Evolutionary conservation across 306 rosid genomes (phyloP).

Genomic region (barrel medic (Medicago truncatula)): DNA sequence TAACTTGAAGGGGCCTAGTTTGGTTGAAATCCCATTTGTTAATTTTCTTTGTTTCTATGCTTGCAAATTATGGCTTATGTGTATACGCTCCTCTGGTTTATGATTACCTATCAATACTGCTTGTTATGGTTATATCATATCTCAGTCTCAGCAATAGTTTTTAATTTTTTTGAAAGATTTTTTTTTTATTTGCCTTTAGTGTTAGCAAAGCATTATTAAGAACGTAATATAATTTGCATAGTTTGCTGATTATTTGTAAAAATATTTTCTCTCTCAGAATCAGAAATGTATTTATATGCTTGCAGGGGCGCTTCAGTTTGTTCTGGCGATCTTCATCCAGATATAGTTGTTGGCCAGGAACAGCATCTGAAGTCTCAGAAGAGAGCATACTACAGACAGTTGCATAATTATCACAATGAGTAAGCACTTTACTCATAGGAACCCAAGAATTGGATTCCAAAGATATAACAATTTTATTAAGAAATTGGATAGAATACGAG

Average conservation of each 20-base stretch:
- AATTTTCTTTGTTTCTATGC: slow-evolving; percentile 23
- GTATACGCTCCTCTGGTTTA: slow-evolving; percentile 6
- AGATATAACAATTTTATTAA: no score
- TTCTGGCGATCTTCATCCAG: slow-evolving; percentile 91
- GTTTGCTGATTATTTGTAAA: slow-evolving; percentile 34
- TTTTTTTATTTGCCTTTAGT: slow-evolving; percentile 3
- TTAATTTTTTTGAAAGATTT: no score
- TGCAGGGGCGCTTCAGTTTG: slow-evolving; percentile 90
- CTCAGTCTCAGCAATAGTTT: slow-evolving; percentile 25
- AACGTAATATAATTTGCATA: slow-evolving; percentile 17
- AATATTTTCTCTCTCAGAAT: slow-evolving; percentile 22
- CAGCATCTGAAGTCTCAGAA: slow-evolving; percentile 61
- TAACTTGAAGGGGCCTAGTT: slow-evolving; percentile 8
- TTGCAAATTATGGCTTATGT: neutral
- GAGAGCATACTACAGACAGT: slow-evolving; percentile 61
- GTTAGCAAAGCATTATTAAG: slow-evolving; percentile 9
- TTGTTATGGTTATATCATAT: slow-evolving; percentile 4
- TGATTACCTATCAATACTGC: slow-evolving; percentile 18
- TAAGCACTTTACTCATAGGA: slow-evolving; percentile 43
- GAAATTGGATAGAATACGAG: no score
- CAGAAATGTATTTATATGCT: slow-evolving; percentile 43
- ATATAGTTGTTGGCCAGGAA: slow-evolving; percentile 62
- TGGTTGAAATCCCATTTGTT: slow-evolving; percentile 20
- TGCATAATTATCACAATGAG: slow-evolving; percentile 85
- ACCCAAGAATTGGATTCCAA: no score